phyloP scores from a whole-genome alignment of 139 green algal genomes.

The Coccomyxa sp. region DNA sequence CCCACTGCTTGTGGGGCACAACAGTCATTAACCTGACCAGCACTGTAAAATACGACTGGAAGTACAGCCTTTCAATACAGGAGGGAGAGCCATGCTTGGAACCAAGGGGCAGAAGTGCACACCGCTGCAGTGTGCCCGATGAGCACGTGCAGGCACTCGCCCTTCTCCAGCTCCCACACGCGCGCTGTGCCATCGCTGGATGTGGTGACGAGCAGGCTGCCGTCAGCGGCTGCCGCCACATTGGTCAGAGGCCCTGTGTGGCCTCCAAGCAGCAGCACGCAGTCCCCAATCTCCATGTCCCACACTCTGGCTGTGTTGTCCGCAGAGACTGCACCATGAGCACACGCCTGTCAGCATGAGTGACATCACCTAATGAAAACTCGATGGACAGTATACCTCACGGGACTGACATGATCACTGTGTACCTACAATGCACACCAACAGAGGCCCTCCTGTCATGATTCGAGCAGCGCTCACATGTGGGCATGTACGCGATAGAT shows the following conservation, averaged over 20 bases:
- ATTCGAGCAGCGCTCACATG: no score
- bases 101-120: not conserved
- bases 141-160: slow-evolving; percentile 38
- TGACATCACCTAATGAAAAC: no score
- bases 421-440: no score
- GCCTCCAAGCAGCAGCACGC: slow-evolving; percentile 61
- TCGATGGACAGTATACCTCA: no score
- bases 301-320: slow-evolving; percentile 73
- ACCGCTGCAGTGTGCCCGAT: slow-evolving; percentile 23
- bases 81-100: not conserved
- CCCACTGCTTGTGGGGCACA: no score
- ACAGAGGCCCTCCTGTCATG: no score
- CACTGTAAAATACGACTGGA: not conserved
- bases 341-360: not conserved
- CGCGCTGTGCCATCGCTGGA: slow-evolving; percentile 38
- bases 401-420: no score
- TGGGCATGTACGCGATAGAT: no score
- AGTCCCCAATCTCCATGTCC: slow-evolving; percentile 82
- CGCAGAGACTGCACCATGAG: slow-evolving; percentile 26
- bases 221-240: slow-evolving; percentile 33
- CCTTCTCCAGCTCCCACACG: slow-evolving; percentile 45
- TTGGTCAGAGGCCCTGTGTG: slow-evolving; percentile 27
- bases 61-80: not conserved
- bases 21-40: not conserved
- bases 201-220: slow-evolving; percentile 37